Base-by-base conservation (phyloP, 2,329 filamentous ascomycete genomes). In the Pyrenophora seminiperda region DNA sequence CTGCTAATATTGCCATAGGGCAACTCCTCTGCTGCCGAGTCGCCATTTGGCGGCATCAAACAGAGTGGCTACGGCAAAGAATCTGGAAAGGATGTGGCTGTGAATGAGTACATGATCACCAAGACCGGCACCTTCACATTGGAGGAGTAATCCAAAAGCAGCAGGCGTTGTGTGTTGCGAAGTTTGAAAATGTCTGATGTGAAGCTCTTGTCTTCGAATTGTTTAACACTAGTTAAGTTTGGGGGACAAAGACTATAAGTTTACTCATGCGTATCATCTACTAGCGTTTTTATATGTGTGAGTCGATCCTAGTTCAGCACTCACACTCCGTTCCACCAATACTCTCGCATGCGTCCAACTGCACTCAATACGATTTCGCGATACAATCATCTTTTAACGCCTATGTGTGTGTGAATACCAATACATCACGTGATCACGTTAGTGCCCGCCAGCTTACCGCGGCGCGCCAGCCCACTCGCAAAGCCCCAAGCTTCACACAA, bases 31-130 rank as follows among this genome's bases (percentile, higher is more conserved):
- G 84, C 84, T 2, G 84, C 84, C 0, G 85, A 88, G 65, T 81
- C 81, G 17, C 85, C 85, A 2, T 88, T 88, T 62, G 85, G 85
- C 14, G 85, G 85, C 2, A 85, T 87, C 62, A 87, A 87, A 73
- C 83, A 87, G 63, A 83, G 80, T 5, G 85, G 85, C 0, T 87
- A 87, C 65, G 85, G 85, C 17, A 87, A 88, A 68, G 85, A 87
- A 65, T 82, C 79, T 24, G 85, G 85, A 13, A 87, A 85, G 70
- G 83, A 86, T 55, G 83, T 87, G 40, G 84, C 84, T 3, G 78
- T 86, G 15, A 76, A 79, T 36, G 84, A 86, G 66, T 86, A 85
- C 59, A 52, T 84, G 60, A 80, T 86, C 36, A 83, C 81, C 10
- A 87, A 87, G 75, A 87, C 84, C 0, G 84, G 84, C 7, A 87